Evolutionary conservation across 2,329 filamentous ascomycete species (phyloP).

Genomic region (Uncinocarpus reesii): DNA sequence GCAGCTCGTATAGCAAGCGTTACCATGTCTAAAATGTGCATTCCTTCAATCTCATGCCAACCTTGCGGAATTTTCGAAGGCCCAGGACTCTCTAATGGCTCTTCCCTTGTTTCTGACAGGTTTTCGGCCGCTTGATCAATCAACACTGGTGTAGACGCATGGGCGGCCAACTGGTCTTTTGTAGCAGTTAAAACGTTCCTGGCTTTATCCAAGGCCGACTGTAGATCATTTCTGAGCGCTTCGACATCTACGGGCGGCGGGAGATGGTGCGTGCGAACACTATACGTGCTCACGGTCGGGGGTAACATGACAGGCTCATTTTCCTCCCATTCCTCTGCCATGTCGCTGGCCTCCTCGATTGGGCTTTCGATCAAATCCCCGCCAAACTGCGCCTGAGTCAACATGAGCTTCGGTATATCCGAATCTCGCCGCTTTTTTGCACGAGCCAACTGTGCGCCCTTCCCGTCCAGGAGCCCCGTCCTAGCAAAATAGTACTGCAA

Average conservation of each 20-base stretch:
- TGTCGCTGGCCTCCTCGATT: slow-evolving; percentile 30
- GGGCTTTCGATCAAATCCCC: slow-evolving; percentile 45
- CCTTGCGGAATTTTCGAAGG: slow-evolving; percentile 41
- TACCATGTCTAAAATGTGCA: slow-evolving; percentile 84
- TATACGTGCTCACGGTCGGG: slow-evolving; percentile 95
- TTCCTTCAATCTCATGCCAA: slow-evolving; percentile 79
- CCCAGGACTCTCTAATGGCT: slow-evolving; percentile 22
- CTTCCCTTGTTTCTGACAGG: slow-evolving; percentile 29
- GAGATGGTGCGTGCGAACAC: slow-evolving; percentile 68
- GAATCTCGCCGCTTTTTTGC: slow-evolving; percentile 48
- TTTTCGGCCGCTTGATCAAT: slow-evolving; percentile 24
- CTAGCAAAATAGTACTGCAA: slow-evolving; percentile 97
- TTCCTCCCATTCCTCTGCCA: slow-evolving; percentile 38
- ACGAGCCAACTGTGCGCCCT: slow-evolving; percentile 73
- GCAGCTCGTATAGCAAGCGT: slow-evolving; percentile 92
- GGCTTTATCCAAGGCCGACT: slow-evolving; percentile 59
- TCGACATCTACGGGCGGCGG: slow-evolving; percentile 73
- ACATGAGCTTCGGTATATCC: slow-evolving; percentile 33
- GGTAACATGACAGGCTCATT: slow-evolving; percentile 72
- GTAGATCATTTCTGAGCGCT: slow-evolving; percentile 61
- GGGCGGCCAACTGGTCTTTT: slow-evolving; percentile 26
- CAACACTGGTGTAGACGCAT: slow-evolving; percentile 21
- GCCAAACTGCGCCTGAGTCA: slow-evolving; percentile 32
- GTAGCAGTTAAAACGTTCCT: slow-evolving; percentile 51
- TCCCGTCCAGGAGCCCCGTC: slow-evolving; percentile 85